Evolutionary conservation across 768 basidiomycete species (phyloP).

Genomic region (Russula compacta): DNA sequence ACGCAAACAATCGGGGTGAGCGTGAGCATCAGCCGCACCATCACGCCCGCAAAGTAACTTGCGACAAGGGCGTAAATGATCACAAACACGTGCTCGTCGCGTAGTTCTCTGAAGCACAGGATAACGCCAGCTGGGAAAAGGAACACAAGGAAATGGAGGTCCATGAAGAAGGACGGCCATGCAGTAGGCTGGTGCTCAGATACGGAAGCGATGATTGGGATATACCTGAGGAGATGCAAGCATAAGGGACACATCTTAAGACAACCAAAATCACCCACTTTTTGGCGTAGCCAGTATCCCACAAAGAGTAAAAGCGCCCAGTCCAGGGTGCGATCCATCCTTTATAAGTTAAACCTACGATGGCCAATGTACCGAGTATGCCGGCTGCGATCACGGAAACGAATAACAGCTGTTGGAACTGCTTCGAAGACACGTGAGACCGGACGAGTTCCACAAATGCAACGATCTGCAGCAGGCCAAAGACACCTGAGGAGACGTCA

Average conservation of each 20-base stretch:
- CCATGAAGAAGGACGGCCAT: conserved; percentile 99
- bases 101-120: conserved; percentile 86
- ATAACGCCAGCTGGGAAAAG: conserved; percentile 95
- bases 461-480: conserved; percentile 92
- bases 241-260: conserved; percentile 9
- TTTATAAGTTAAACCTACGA: conserved; percentile 78
- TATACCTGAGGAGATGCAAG: conserved; percentile 44
- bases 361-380: conserved; percentile 58
- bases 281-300: conserved; percentile 99
- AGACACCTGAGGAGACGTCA: conserved; percentile 54
- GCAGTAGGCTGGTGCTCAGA: conserved; percentile 99
- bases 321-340: conserved; percentile 99
- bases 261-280: conserved; percentile 45
- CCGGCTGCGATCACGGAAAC: conserved; percentile 61
- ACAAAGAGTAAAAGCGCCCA: conserved; percentile 98
- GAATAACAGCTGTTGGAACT: conserved; percentile 79
- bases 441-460: conserved; percentile 87
- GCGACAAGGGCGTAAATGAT: conserved; percentile 95
- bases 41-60: conserved; percentile 98
- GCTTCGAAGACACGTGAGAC: conserved; percentile 81
- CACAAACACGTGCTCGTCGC: conserved; percentile 96
- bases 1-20: conserved; percentile 97
- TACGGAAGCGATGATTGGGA: conserved; percentile 97
- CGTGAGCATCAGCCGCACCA: conserved; percentile 98
- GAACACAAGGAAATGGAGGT: conserved; percentile 95